Evolutionary conservation across 176 grass and related monocot genomes (phyloP).

Genomic region (Oropetium thomaeum): DNA sequence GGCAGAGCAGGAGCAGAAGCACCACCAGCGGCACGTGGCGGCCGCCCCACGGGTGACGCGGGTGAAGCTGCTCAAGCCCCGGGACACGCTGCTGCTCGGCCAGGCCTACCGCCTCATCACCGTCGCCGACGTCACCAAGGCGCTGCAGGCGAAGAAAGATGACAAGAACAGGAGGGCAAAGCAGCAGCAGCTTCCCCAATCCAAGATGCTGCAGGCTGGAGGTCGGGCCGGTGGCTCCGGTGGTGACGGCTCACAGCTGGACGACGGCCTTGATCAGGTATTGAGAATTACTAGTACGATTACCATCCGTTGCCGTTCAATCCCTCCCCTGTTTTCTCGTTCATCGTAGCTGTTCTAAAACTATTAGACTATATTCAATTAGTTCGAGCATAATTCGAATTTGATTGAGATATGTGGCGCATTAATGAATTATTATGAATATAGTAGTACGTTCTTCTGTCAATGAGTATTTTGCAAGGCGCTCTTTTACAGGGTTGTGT

Average conservation of each 20-base stretch:
- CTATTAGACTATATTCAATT: not conserved
- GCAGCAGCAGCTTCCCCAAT: constrained; percentile 11
- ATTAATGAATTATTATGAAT: not conserved
- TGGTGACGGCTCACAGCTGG: not conserved
- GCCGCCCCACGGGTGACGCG: constrained; percentile 49
- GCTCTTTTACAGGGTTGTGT: not conserved
- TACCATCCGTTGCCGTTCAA: not conserved
- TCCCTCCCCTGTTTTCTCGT: not conserved
- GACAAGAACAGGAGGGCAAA: constrained; percentile 57
- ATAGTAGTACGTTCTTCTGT: not conserved
- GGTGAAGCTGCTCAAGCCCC: constrained; percentile 86
- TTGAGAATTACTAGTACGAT: not conserved
- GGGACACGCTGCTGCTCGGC: constrained; percentile 64
- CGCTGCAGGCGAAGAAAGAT: constrained; percentile 61
- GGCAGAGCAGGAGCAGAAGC: not conserved
- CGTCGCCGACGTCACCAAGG: constrained; percentile 66
- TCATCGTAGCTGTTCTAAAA: not conserved
- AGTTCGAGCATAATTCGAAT: not conserved
- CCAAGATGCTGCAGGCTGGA: not conserved
- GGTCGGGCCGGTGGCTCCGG: not conserved
- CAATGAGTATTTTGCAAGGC: not conserved
- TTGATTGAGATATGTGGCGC: not conserved
- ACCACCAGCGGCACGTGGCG: not conserved
- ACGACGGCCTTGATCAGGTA: constrained; percentile 45
- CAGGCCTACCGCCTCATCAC: constrained; percentile 87